Evolutionary conservation across 176 grass and related monocot species (phyloP).

Genomic region (Cenchrus americanus): DNA sequence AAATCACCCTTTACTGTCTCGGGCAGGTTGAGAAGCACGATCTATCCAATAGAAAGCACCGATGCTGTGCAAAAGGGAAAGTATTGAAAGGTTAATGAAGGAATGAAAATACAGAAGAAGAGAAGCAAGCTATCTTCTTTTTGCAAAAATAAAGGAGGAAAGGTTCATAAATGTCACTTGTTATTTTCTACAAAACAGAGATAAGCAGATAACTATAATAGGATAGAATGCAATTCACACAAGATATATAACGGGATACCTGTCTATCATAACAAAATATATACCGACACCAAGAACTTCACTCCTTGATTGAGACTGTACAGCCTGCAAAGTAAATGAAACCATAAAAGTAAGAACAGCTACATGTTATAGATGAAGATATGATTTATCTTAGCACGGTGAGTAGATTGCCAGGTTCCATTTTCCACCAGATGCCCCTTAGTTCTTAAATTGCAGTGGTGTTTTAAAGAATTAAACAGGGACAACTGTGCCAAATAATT

Average conservation of each 20-base stretch:
- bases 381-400: neutral
- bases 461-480: neutral
- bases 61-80: slow-evolving; percentile 55
- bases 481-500: neutral
- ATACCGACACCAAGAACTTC: slow-evolving; percentile 52
- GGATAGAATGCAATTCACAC: neutral
- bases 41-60: slow-evolving; percentile 90
- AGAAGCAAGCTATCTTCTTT: neutral
- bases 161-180: slow-evolving; percentile 22
- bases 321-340: slow-evolving; percentile 56
- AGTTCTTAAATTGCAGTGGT: neutral
- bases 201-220: slow-evolving; percentile 18
- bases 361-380: slow-evolving; percentile 20
- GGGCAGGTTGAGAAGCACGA: slow-evolving; percentile 54
- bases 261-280: slow-evolving; percentile 92
- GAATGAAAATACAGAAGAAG: slow-evolving; percentile 27
- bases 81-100: slow-evolving; percentile 23
- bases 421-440: slow-evolving; percentile 9
- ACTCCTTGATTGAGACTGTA: slow-evolving; percentile 55
- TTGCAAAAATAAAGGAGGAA: neutral
- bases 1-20: slow-evolving; percentile 62
- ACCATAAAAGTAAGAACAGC: slow-evolving; percentile 23
- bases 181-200: neutral
- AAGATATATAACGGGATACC: slow-evolving; percentile 44
- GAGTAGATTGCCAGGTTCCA: neutral